Base-by-base conservation (phyloP, 192 early-diverging fungal genomes). In the Neocallimastix lanati region DNA sequence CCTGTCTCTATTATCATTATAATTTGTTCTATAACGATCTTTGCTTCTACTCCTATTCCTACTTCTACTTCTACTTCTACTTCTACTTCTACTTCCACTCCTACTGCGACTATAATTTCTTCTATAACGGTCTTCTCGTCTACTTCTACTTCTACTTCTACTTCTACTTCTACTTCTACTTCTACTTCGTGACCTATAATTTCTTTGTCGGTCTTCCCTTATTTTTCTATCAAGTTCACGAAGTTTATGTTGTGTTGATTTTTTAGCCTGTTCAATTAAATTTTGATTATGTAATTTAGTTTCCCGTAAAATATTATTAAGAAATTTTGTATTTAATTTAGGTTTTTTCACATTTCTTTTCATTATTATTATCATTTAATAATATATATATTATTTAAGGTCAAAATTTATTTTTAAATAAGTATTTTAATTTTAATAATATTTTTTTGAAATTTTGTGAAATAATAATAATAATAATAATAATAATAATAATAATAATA, bases 231-330 rank as follows among this genome's bases (percentile, higher is more conserved):
- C 79, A 3, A 79, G 78, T 76, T 33, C 29, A 25, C 78, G 50
- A 30, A 76, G 78, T 78, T 76, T 79, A 11, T 30, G 1, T 78
- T 33, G 2, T 79, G 82, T 35, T 79, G 76, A 58, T 78, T 29
- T 29, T 83, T 11, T 79, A 28, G 78, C 38, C 28, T 85, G 77
- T 29, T 81, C 37, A 27, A 88, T 76, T 76, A 88, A 79, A 18
- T 81, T 81, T 28, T 88, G 83, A 82, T 88, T 88, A 80, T 88
- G 87, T 28, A 37, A 30, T 78, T 86, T 84, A 6, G 85, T 86
- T 77, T 80, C 81, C 28, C 79, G 76, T 27, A 88, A 82, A 21
- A 88, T 80, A 25, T 77, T 80, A 12, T 81, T 78, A 38, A 88
- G 81, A 77, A 88, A 88, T 15, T 85, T 78, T 29, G 77, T 87